phyloP scores from a whole-genome alignment of 345 rosid genomes.

The Moricandia moricandioides region DNA sequence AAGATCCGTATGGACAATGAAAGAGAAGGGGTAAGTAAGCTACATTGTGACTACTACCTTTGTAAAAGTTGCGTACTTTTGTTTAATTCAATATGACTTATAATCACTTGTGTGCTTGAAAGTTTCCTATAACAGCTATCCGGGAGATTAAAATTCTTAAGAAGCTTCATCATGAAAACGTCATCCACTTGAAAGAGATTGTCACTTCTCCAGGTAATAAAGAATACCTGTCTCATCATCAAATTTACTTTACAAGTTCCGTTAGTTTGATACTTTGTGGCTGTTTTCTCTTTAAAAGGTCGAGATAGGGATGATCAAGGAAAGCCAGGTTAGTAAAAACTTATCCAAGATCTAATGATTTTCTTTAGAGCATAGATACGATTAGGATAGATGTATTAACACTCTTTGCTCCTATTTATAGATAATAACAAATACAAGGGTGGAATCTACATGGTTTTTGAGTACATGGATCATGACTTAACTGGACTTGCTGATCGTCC shows the following conservation, averaged over 20 bases:
- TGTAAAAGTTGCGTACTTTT: neutral
- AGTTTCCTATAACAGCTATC: slow-evolving; percentile 52
- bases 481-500: neutral
- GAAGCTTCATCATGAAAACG: slow-evolving; percentile 47
- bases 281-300: slow-evolving; percentile 19
- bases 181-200: slow-evolving; percentile 58
- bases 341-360: neutral
- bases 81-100: neutral
- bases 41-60: neutral
- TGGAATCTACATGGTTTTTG: neutral
- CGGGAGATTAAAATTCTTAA: slow-evolving; percentile 45
- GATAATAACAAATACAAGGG: slow-evolving; percentile 1
- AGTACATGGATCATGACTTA: neutral
- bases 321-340: neutral
- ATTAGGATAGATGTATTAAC: neutral
- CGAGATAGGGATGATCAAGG: slow-evolving; percentile 78
- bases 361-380: neutral
- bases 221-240: neutral
- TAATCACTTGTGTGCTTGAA: slow-evolving; percentile 25
- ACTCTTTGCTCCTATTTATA: neutral
- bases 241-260: neutral
- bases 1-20: slow-evolving; percentile 45
- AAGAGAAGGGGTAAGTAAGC: neutral
- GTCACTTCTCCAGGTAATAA: slow-evolving; percentile 59
- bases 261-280: neutral